Conservation (phyloP, 192 early-diverging fungal species). For the Umbelopsis ramanniana region DNA sequence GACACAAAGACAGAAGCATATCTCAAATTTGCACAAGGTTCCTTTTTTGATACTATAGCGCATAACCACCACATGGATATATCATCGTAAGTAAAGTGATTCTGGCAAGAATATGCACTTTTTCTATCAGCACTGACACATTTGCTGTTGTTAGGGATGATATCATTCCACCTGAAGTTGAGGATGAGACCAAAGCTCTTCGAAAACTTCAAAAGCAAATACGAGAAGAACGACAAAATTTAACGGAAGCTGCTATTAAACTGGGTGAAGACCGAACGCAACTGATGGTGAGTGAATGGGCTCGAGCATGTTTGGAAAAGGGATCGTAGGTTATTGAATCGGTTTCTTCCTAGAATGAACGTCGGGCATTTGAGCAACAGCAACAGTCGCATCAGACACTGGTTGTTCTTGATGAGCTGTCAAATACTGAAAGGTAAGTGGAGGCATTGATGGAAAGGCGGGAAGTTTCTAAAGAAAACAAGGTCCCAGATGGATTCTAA, state of each 20-base stretch:
- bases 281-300: constrained; percentile 28
- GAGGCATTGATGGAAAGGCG: no score
- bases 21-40: constrained; percentile 36
- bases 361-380: constrained; percentile 37
- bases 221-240: constrained; percentile 63
- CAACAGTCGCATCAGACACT: constrained; percentile 16
- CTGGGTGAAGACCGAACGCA: constrained; percentile 68
- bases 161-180: constrained; percentile 32
- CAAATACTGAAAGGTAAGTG: neutral
- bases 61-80: constrained; percentile 34
- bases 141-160: constrained; percentile 14
- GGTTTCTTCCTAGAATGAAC: constrained; percentile 22
- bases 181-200: constrained; percentile 48
- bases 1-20: constrained; percentile 30
- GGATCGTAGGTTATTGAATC: no score
- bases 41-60: constrained; percentile 50
- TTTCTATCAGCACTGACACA: neutral
- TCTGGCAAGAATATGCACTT: neutral
- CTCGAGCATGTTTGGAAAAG: neutral
- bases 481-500: neutral
- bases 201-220: constrained; percentile 57
- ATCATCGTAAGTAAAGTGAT: constrained; percentile 27
- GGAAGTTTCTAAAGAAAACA: no score
- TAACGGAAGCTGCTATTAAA: constrained; percentile 73
- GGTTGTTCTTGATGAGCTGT: constrained; percentile 11